Conservation (phyloP, 2,329 filamentous ascomycete species). For the Apiospora saccharicola region DNA sequence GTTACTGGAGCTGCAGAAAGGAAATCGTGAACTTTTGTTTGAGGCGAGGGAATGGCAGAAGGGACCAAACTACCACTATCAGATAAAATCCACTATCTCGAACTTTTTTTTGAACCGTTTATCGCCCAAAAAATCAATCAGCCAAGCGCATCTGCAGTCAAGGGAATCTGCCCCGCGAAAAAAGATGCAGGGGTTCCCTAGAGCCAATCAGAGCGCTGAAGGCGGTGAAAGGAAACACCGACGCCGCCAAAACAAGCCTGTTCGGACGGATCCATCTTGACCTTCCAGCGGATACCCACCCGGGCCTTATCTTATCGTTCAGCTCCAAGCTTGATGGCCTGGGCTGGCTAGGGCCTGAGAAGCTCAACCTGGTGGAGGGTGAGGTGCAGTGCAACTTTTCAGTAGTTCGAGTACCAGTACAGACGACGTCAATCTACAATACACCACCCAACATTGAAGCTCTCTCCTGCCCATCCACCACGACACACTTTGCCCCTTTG, state of each 20-base stretch:
- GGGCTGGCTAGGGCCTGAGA: not conserved
- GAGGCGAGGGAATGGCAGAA: not conserved
- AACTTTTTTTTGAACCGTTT: constrained; percentile 28
- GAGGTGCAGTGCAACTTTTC: constrained; percentile 18
- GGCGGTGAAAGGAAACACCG: constrained; percentile 26
- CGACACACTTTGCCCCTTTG: not conserved
- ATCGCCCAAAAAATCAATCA: constrained; percentile 13
- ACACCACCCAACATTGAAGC: not conserved
- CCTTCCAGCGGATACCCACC: not conserved
- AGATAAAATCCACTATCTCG: constrained; percentile 19
- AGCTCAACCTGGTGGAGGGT: not conserved
- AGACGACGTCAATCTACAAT: constrained; percentile 4
- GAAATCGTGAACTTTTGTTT: not conserved
- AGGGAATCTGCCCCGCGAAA: constrained; percentile 20
- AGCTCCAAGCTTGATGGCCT: not conserved
- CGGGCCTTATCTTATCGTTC: not conserved
- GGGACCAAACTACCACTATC: constrained; percentile 6
- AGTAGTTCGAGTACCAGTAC: constrained; percentile 1
- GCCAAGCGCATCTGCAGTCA: constrained; percentile 12
- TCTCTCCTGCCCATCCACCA: not conserved
- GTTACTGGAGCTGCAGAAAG: not conserved
- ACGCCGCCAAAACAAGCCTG: not conserved
- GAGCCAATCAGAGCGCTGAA: constrained; percentile 20
- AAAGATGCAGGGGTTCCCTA: constrained; percentile 13
- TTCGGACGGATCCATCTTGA: not conserved